These are phyloP conservation scores for Hypoxylon intermedium DNA, from an alignment of 495 filamentous ascomycete genomes.

Conservation along the genomic window DNA sequence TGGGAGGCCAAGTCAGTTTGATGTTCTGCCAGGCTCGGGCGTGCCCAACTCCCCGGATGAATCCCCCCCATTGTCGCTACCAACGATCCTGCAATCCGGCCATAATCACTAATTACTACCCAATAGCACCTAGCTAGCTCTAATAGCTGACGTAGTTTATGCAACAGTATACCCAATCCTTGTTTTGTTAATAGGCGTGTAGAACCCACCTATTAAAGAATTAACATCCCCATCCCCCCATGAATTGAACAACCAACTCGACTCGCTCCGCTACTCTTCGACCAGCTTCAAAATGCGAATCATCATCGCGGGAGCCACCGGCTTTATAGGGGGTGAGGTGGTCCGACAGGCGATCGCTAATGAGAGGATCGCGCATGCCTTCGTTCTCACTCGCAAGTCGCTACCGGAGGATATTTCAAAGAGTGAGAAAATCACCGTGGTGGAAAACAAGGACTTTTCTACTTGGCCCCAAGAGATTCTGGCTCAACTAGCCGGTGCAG, in stretches of 20 bases:
- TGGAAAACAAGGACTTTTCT: conserved; percentile 56
- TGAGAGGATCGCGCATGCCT: conserved; percentile 55
- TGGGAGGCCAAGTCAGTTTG: too few species aligned
- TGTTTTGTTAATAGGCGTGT: conserved; percentile 1
- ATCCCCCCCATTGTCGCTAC: background rate
- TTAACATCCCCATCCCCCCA: background rate
- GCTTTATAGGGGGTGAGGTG: conserved; percentile 59
- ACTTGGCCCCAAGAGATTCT: conserved; percentile 49
- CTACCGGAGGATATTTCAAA: conserved; percentile 37
- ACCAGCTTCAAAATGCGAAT: conserved; percentile 51
- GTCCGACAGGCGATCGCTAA: conserved; percentile 55
- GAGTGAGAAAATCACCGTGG: conserved; percentile 52
- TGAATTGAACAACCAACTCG: background rate
- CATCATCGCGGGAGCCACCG: conserved; percentile 61
- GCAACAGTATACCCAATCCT: background rate
- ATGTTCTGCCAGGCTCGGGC: too few species aligned
- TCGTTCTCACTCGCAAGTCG: conserved; percentile 55
- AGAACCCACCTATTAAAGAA: background rate
- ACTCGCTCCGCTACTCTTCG: background rate
- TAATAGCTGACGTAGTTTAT: conserved; percentile 2
- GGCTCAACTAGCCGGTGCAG: conserved; percentile 53
- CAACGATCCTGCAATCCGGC: background rate
- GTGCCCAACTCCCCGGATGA: too few species aligned
- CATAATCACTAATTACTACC: background rate
- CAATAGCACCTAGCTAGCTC: background rate